Evolutionary conservation across 495 filamentous ascomycete genomes (phyloP).

Genomic region (Aspergillus cristatus): DNA sequence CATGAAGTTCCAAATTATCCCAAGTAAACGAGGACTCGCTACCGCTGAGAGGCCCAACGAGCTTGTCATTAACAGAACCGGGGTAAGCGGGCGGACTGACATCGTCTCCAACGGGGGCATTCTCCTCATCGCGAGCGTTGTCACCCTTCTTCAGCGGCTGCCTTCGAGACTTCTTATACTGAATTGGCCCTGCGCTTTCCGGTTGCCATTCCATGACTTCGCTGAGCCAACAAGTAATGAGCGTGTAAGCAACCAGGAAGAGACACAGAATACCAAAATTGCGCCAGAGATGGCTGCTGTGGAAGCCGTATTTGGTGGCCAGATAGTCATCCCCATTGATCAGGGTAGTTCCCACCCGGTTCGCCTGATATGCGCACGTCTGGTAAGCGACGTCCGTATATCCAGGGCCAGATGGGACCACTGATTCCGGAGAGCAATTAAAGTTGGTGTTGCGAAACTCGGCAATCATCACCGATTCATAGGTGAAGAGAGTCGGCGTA

Average conservation of each 20-base stretch:
- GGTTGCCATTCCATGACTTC: slow-evolving; percentile 50
- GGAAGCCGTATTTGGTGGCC: slow-evolving; percentile 42
- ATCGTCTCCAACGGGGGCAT: slow-evolving; percentile 15
- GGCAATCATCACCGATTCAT: slow-evolving; percentile 55
- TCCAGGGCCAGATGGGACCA: slow-evolving; percentile 49
- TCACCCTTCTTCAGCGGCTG: slow-evolving; percentile 37
- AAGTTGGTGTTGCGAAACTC: slow-evolving; percentile 38
- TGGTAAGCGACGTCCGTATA: slow-evolving; percentile 43
- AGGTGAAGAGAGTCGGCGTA: slow-evolving; percentile 62
- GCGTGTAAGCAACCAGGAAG: slow-evolving; percentile 48
- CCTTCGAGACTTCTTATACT: slow-evolving; percentile 41
- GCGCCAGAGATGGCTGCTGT: slow-evolving; percentile 50
- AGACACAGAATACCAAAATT: slow-evolving; percentile 57
- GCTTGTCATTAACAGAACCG: slow-evolving; percentile 5
- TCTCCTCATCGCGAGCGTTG: slow-evolving; percentile 39
- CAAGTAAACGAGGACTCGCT: slow-evolving; percentile 44
- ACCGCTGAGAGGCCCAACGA: slow-evolving; percentile 29
- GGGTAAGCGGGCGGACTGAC: slow-evolving; percentile 9
- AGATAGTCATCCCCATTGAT: slow-evolving; percentile 48
- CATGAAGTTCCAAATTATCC: slow-evolving; percentile 48
- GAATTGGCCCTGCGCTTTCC: slow-evolving; percentile 53
- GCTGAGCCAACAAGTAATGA: slow-evolving; percentile 46
- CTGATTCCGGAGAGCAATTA: slow-evolving; percentile 38
- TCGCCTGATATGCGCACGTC: slow-evolving; percentile 49
- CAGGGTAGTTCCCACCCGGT: slow-evolving; percentile 34